Evolutionary conservation across 768 basidiomycete genomes (phyloP).

Genomic region (Suillus sp.): DNA sequence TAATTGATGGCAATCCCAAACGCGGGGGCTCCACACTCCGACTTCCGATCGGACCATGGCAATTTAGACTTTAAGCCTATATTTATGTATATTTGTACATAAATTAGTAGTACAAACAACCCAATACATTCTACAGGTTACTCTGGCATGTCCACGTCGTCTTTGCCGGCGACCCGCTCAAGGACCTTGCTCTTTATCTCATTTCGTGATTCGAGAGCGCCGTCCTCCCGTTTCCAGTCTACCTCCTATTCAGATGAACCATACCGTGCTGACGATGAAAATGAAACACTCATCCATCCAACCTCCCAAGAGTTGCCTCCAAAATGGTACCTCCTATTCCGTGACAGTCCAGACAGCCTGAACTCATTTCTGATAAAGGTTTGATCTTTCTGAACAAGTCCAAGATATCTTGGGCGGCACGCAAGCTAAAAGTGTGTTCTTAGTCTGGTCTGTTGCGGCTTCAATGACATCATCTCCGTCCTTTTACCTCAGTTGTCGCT

Average conservation of each 20-base stretch:
- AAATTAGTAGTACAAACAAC: conserved; percentile 16
- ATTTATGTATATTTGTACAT: conserved; percentile 27
- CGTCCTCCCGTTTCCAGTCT: conserved; percentile 40
- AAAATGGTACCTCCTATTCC: conserved; percentile 68
- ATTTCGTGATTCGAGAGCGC: conserved; percentile 77
- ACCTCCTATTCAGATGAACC: conserved; percentile 49
- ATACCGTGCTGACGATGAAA: conserved; percentile 52
- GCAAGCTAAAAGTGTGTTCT: conserved; percentile 74
- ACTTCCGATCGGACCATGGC: not conserved
- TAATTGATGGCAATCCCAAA: not conserved
- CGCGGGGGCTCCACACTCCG: conserved; percentile 13
- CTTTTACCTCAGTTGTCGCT: conserved; percentile 59
- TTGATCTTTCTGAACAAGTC: conserved; percentile 90
- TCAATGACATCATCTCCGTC: conserved; percentile 17
- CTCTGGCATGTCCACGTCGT: conserved; percentile 37
- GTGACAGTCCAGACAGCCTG: too few relatives aligned
- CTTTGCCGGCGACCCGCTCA: conserved; percentile 68
- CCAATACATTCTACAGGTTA: conserved; percentile 26
- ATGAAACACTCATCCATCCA: conserved; percentile 60
- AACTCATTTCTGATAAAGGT: conserved; percentile 53
- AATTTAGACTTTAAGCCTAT: conserved; percentile 13
- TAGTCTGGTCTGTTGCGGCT: conserved; percentile 14
- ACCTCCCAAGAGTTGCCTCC: conserved; percentile 65
- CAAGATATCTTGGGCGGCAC: conserved; percentile 71
- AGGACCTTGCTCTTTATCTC: conserved; percentile 93